Evolutionary conservation across 495 filamentous ascomycete species (phyloP).

Genomic region (Penicillium dipodomyicola): DNA sequence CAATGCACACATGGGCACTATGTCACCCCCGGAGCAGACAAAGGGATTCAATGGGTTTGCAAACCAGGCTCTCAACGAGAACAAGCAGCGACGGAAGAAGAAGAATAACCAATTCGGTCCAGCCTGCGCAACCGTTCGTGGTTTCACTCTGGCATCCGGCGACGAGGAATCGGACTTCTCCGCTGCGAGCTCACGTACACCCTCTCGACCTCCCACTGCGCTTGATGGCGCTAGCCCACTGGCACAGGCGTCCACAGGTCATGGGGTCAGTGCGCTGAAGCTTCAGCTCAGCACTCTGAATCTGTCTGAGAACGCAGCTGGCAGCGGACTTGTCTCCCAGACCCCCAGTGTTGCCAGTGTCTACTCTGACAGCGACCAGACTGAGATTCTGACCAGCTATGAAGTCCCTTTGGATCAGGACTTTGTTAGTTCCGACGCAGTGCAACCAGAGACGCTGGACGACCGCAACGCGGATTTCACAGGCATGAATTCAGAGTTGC

Average conservation of each 20-base stretch:
- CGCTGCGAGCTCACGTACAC: slow-evolving; percentile 45
- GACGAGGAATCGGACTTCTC: slow-evolving; percentile 84
- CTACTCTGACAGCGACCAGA: slow-evolving; percentile 56
- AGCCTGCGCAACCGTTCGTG: slow-evolving; percentile 70
- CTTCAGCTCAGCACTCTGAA: slow-evolving; percentile 70
- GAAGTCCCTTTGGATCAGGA: slow-evolving; percentile 86
- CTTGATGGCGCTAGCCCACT: slow-evolving; percentile 49
- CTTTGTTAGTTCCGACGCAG: slow-evolving; percentile 75
- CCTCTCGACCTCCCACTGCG: slow-evolving; percentile 28
- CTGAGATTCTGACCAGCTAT: slow-evolving; percentile 68
- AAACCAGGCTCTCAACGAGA: slow-evolving; percentile 27
- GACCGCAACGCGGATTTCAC: slow-evolving; percentile 11
- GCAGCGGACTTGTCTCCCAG: slow-evolving; percentile 39
- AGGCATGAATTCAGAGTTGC: slow-evolving; percentile 27
- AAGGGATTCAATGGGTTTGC: slow-evolving; percentile 9
- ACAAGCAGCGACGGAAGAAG: slow-evolving; percentile 41
- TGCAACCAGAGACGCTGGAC: slow-evolving; percentile 34
- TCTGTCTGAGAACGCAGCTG: slow-evolving; percentile 41
- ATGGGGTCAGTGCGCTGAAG: slow-evolving; percentile 76
- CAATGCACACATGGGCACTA: slow-evolving; percentile 35
- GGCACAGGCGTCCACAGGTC: slow-evolving; percentile 56
- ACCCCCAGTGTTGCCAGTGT: slow-evolving; percentile 55
- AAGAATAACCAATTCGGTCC: slow-evolving; percentile 57
- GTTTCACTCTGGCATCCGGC: slow-evolving; percentile 78
- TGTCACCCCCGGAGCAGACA: slow-evolving; percentile 27